Base-by-base conservation (phyloP, 2,329 filamentous ascomycete species). In the Colletotrichum lentis region DNA sequence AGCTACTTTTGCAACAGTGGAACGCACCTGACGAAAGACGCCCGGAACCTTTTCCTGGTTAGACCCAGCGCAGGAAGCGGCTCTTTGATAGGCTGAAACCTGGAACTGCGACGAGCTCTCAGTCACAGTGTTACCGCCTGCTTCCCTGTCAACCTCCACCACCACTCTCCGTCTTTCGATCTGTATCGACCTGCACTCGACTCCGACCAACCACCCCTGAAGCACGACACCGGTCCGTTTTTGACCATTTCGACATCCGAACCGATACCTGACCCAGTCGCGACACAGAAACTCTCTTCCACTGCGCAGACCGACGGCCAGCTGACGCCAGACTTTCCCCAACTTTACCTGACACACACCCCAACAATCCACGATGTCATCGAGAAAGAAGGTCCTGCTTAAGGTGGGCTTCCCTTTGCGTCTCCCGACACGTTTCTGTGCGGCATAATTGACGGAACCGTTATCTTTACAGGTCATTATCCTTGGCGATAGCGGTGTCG, bases 401-500 rank as follows among this genome's bases (percentile, higher is more conserved):
- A 96, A 96, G 91, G 92, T 95, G 84, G 73, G 77, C 71, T 55
- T 3, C 22, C 49, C 43, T 41, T 50, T 41, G 44, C 20, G 50
- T 44, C 43, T 20, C 20, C 35, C 20, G 52, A 41, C 27, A 65
- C 24, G 12, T 22, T n/a, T 27, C 41, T 18, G 43, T 55, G 50
- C 66, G 37, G 50, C 43, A 65, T 66, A 66, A 61, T 56, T 67
- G 52, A 69, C 58, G 16, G 53, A 31, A 58, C 4, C 16, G 31
- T 24, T n/a, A n/a, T 37, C 44, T 27, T 60, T 72, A 53, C 76
- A 98, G 95, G 94, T 99, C 77, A 99, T 99, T 77, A 98, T 99
- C 82, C 90, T 99, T 74, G 96, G 96, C 75, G 96, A 99, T 81
- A 98, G 95, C 81, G 96, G 96, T 83, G 96, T 99, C 71, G 96